Evolutionary conservation across 2,329 filamentous ascomycete genomes (phyloP).

Genomic region (Colletotrichum sp.): DNA sequence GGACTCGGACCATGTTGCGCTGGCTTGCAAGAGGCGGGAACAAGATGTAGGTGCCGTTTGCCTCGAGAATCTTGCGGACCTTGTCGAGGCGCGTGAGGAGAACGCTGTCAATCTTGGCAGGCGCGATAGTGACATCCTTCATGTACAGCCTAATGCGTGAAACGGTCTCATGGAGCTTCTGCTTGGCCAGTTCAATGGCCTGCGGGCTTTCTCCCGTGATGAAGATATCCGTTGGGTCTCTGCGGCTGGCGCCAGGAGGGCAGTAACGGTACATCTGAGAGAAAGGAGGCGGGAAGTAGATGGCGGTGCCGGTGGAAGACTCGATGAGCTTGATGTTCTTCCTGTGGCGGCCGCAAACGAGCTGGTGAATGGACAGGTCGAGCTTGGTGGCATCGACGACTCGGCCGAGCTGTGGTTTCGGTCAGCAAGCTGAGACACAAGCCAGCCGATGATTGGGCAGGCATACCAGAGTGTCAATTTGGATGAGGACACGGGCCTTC

Average conservation of each 20-base stretch:
- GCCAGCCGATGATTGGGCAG: background rate
- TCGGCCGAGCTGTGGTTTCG: conserved; percentile 64
- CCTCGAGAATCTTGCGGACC: conserved; percentile 96
- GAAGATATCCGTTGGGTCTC: conserved; percentile 89
- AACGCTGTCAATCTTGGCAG: conserved; percentile 94
- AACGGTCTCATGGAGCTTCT: conserved; percentile 87
- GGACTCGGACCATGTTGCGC: conserved; percentile 84
- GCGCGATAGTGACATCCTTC: conserved; percentile 89
- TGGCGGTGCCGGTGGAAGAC: conserved; percentile 92
- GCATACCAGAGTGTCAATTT: conserved; percentile 90
- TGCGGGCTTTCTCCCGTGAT: conserved; percentile 90
- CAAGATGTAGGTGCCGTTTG: conserved; percentile 93
- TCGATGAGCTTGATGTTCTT: conserved; percentile 99
- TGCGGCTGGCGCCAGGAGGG: conserved; percentile 78
- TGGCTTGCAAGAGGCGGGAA: conserved; percentile 88
- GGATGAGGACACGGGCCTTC: conserved; percentile 93
- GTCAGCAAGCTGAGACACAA: conserved; percentile 8
- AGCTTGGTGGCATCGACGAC: conserved; percentile 81
- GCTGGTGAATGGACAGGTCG: conserved; percentile 86
- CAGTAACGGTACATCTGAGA: conserved; percentile 90
- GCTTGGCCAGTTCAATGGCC: conserved; percentile 86
- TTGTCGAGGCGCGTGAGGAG: conserved; percentile 91
- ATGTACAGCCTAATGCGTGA: conserved; percentile 81
- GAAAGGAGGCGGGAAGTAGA: conserved; percentile 97
- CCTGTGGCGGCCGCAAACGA: conserved; percentile 90